Evolutionary conservation across 257 asterid genomes (phyloP), one percentile per base, ranked within the genome.

Genomic region (Thymus quinquecostatus): DNA sequence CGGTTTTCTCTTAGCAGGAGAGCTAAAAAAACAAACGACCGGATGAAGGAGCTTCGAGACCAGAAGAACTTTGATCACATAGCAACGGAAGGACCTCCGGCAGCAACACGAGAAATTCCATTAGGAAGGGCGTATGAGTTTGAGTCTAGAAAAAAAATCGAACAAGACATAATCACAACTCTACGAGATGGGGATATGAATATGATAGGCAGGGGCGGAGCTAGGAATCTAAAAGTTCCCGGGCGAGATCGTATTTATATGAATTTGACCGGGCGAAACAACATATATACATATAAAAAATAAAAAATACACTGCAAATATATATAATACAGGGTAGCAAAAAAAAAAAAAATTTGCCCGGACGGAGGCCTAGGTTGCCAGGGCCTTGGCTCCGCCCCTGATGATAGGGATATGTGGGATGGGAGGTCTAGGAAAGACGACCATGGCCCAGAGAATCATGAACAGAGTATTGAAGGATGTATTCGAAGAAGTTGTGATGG

Each of bases 1-100:
- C 54, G 54, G 4, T 49, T 49, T 49, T 49, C 54, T 49, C 54
- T 49, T 49, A 49, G 54, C 54, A 49, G 27, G 54, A 49, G 54
- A 49, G 27, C 54, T 49, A 49, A 49, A 5, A 49, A 49, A 12
- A 13, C 54, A 49, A 49, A 2, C 3, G 21, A 12, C n/a, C 27
- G 3, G 0, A 49, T 49, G 27, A 49, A 12, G 1, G 54, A 49
- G 54, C 54, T 49, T 49, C 27, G 8, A 49, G 27, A 0, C 27
- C 27, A 49, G 27, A 2, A 5, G 6, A 49, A 12, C 27, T 49
- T 49, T 11, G 27, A 3, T 12, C 7, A 1, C 3, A 49, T 49
- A 49, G 13, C 54, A 0, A n/a, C 1, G 27, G 27, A n/a, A 49
- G 8, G 27, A 13, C 54, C 54, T 49, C 27, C n/a, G 3, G 50